Conservation (phyloP, 768 basidiomycete genomes). For the Cystofilobasidium macerans region DNA sequence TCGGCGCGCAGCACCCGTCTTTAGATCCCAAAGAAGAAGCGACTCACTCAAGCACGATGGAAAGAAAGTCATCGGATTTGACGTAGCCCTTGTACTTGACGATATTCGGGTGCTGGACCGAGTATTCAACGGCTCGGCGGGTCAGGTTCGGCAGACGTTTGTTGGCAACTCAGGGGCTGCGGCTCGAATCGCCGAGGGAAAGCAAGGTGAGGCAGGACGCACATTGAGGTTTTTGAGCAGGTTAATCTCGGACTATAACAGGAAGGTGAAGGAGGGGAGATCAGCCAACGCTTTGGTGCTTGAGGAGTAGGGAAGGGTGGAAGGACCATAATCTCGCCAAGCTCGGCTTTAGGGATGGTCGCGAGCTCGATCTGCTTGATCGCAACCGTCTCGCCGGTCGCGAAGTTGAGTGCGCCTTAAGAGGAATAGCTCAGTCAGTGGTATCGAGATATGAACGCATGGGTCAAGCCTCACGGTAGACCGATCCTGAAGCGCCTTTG, state of each 20-base stretch:
- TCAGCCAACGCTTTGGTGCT: not conserved
- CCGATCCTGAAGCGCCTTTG: conserved; percentile 93
- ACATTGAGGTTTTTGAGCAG: conserved; percentile 93
- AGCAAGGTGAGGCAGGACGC: conserved; percentile 11
- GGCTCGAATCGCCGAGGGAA: not conserved
- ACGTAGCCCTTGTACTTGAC: conserved; percentile 99
- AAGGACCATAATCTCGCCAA: conserved; percentile 89
- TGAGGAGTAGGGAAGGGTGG: not conserved
- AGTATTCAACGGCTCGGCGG: not conserved
- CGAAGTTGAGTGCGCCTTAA: conserved; percentile 57
- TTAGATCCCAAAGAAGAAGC: not conserved
- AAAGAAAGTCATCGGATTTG: conserved; percentile 83
- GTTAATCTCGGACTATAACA: conserved; percentile 81
- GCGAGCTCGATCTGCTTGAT: conserved; percentile 94
- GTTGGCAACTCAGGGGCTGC: conserved; percentile 7
- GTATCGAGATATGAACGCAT: not conserved
- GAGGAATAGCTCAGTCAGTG: not conserved
- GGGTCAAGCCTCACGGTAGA: conserved; percentile 61
- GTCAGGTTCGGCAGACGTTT: too few species aligned
- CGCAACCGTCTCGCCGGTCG: conserved; percentile 94
- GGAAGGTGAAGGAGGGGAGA: not conserved
- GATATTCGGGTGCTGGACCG: conserved; percentile 75
- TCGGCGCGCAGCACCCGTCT: not conserved
- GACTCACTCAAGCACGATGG: conserved; percentile 87
- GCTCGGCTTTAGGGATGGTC: conserved; percentile 83